phyloP scores from a whole-genome alignment of 208 protist species.

The Trypanosoma avium region DNA sequence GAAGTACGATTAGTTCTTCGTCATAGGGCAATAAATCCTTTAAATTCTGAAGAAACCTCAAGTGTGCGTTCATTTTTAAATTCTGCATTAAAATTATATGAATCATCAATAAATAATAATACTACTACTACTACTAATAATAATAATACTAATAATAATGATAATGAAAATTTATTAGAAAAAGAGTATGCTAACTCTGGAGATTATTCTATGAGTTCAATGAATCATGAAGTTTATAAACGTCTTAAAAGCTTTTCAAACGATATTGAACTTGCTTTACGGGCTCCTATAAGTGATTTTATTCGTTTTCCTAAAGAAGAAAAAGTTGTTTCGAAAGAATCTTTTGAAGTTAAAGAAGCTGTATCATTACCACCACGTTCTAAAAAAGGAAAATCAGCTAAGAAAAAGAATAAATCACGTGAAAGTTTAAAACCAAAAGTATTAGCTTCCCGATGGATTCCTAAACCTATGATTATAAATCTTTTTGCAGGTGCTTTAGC shows the following conservation, averaged over 20 bases:
- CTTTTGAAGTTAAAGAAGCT: too few relatives aligned
- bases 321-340: too few relatives aligned
- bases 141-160: background rate
- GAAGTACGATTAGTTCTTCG: constrained; percentile 19
- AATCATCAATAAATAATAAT: background rate
- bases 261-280: constrained; percentile 1
- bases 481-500: constrained; percentile 37
- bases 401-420: background rate
- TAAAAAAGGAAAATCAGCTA: background rate
- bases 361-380: background rate
- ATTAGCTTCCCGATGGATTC: background rate
- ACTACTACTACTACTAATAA: background rate
- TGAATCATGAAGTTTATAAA: too few relatives aligned
- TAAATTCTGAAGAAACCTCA: background rate
- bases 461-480: constrained; percentile 19
- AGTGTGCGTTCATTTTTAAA: constrained; percentile 1
- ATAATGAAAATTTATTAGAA: background rate
- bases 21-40: constrained; percentile 7
- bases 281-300: background rate
- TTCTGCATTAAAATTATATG: background rate
- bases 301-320: background rate
- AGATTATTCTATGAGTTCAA: too few relatives aligned
- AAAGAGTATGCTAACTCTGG: too few relatives aligned
- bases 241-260: background rate
- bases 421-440: background rate